Evolutionary conservation across 257 asterid species (phyloP), one percentile per base, ranked within the genome.

Genomic region (Thymus mandschuricus): DNA sequence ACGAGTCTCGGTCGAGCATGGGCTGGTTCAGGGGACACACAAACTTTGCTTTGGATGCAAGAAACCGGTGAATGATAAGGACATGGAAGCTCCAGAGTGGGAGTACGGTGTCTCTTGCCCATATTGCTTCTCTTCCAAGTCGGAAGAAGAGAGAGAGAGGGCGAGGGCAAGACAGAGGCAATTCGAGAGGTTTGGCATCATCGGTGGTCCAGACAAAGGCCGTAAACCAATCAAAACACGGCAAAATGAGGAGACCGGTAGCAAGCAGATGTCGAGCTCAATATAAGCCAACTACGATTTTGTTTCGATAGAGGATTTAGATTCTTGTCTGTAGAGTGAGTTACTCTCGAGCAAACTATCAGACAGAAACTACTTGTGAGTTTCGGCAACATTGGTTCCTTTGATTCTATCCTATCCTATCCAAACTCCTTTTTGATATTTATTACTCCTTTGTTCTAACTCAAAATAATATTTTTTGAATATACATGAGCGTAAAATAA

Each of bases 31-130:
- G 58, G 99, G 99, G 51, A 85, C 87, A 0, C 85, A 86, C 88
- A 95, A 92, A 72, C 97, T 95, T 33, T 92, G 99, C 76, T 92
- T 92, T 45, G 98, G 98, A 41, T 95, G 99, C 86, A 95, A 92
- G 82, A 72, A 95, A 78, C 99, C 99, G 0, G 91, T 92, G 72
- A 86, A 91, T 21, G 94, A 95, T 71, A 85, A 85, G 0, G 99
- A 95, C 82, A 92, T 92, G 97, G 97, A 92, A 82, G 69, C 92
- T 44, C 92, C 91, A 2, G 94, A 88, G 57, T 95, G 92, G 92
- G 99, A 95, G 75, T 78, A 83, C 10, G 99, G 86, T 0, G 97
- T 95, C 68, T 82, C 91, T 61, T 92, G 99, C 79, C 99, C 96
- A 0, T 83, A 95, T 77, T 95, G 99, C 83, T 83, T 76, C 81